Evolutionary conservation across 2,329 filamentous ascomycete genomes (phyloP), one percentile per base, ranked within the genome.

Genomic region (Neonectria neomacrospora): DNA sequence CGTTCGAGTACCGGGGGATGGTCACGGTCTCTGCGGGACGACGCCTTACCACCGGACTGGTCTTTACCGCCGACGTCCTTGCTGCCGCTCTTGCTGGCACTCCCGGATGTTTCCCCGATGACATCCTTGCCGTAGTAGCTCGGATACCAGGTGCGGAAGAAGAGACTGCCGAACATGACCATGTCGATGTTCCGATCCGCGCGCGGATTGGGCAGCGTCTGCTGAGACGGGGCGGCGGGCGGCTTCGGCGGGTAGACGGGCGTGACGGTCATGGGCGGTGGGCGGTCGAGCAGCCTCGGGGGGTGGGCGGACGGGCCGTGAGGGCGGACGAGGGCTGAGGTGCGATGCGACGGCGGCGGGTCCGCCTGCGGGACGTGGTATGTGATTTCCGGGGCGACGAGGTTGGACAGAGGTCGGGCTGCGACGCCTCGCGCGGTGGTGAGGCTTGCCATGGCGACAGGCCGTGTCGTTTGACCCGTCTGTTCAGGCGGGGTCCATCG

Each of bases 121-220:
- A 89, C 81, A 59, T 90, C 94, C 82, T 87, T 97, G 80, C 83
- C 84, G 77, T 97, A 97, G 78, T 94, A 96, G 16, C 93, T 96
- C 8, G 94, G 93, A 77, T 96, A 97, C 94, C 94, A 97, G 3
- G 94, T 91, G 71, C 90, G 89, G 80, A 97, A 96, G 72, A 90
- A 88, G 32, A 96, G 84, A 72, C 94, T 88, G 5, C 94, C 95
- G 65, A 97, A 84, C 58, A 97, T 90, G 54, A 97, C 92, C 75
- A 93, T 92, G 74, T 93, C 88, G 68, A 97, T 91, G 76, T 96
- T 97, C 61, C 91, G 91, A 70, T 91, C 89, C 10, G 83, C 75
- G 37, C 79, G 78, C 1, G 78, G 80, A 6, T 80, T 78, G 1
- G 77, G 34, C 9, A 53, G 34, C 32, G 34, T 26, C 14, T 20